Evolutionary conservation across 345 rosid species (phyloP), one percentile per base, ranked within the genome.

Genomic region (Populus nigra): DNA sequence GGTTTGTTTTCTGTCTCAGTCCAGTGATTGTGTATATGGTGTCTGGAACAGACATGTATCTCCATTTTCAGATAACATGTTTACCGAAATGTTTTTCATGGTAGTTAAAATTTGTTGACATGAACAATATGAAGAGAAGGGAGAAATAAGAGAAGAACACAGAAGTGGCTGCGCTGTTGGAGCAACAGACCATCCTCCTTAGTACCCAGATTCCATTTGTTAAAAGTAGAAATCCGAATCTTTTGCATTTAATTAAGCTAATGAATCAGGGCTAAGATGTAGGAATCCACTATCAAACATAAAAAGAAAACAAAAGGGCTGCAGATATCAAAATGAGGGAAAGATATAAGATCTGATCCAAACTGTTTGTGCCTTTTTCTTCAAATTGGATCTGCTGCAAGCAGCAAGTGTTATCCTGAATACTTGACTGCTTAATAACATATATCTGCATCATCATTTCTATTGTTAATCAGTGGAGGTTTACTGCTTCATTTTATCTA

Each of bases 1-100:
- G 99, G 99, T 95, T 82, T 72, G 86, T 39, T 35, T 73, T 71
- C 73, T 29, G 63, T 53, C 23, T 73, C 65, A 71, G 43, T 25
- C 57, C 39, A 59, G 68, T 38, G 50, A 13, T 29, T 25, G 49
- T 53, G 59, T 17, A 36, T 69, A 15, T 59, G 27, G 8, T 63
- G 2, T 9, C 63, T 59, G 13, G 63, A 59, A 59, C 29, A 59
- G 3, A 9, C 15, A 59, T 59, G 63, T 3, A n/a, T 57, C 13
- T 57, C 27, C 63, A n/a, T n/a, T 57, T 9, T 57, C n/a, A 22
- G 23, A 3, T n/a, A n/a, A 57, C 13, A 57, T 57, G 25, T 55
- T 55, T 8, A n/a, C 63, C 2, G 63, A 57, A 57, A 22, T 59
- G 63, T 59, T 11, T 59, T 12, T 59, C 29, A n/a, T 59, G 63